Conservation (phyloP, 768 basidiomycete genomes). For the Mycena albidolilacea region DNA sequence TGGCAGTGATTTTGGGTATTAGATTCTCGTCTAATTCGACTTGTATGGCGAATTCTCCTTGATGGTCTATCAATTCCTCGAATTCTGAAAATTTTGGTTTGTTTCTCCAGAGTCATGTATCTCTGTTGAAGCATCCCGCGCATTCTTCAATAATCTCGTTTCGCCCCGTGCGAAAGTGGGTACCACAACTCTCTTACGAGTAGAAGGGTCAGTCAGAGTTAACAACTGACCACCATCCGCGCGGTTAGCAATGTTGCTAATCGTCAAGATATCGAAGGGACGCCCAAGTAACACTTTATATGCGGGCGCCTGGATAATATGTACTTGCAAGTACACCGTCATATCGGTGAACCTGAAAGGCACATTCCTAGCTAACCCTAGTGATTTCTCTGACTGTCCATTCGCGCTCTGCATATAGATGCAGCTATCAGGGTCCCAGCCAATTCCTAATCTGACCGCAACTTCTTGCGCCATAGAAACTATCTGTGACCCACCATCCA, state of each 20-base stretch:
- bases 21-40: too few species aligned
- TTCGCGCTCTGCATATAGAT: slow-evolving; percentile 25
- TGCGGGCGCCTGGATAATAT: neutral
- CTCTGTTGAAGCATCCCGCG: too few species aligned
- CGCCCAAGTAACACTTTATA: neutral
- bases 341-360: slow-evolving; percentile 25
- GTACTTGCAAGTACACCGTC: slow-evolving; percentile 28
- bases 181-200: neutral
- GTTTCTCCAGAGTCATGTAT: too few species aligned
- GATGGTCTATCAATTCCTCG: too few species aligned
- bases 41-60: too few species aligned
- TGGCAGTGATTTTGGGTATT: too few species aligned
- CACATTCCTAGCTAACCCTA: slow-evolving; percentile 27
- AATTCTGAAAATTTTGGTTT: too few species aligned
- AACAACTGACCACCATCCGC: neutral
- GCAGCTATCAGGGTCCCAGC: slow-evolving; percentile 14
- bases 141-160: too few species aligned
- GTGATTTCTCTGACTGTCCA: slow-evolving; percentile 3
- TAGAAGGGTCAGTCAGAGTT: slow-evolving; percentile 14
- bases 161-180: slow-evolving; percentile 13
- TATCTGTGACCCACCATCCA: neutral
- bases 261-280: neutral
- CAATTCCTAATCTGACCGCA: neutral
- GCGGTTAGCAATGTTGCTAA: too few species aligned
- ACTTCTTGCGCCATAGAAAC: neutral